Evolutionary conservation across 2,329 filamentous ascomycete genomes (phyloP).

Genomic region (Penicillium psychrosexuale): DNA sequence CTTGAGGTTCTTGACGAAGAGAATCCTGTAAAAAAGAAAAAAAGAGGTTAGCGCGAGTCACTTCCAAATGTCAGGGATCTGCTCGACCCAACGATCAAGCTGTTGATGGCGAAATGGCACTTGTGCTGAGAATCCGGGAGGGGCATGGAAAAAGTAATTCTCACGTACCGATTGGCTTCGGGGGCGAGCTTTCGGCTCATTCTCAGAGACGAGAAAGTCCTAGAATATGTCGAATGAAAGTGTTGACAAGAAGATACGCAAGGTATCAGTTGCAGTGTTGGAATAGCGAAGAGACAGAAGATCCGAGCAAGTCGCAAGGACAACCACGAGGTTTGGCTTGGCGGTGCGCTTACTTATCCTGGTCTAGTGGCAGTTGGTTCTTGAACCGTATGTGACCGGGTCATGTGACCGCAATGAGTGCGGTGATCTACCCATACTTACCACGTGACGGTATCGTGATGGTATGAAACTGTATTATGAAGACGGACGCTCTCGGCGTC

Average conservation of each 20-base stretch:
- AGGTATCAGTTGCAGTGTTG: constrained; percentile 21
- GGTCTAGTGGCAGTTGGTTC: constrained; percentile 13
- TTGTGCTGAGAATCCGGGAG: constrained; percentile 17
- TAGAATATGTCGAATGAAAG: constrained; percentile 18
- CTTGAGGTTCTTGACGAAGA: constrained; percentile 99
- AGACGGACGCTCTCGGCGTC: constrained; percentile 2
- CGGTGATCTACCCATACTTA: background rate
- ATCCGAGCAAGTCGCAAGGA: constrained; percentile 23
- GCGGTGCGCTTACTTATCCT: constrained; percentile 16
- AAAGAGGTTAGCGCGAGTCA: constrained; percentile 6
- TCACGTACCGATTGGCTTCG: constrained; percentile 92
- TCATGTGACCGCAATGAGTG: background rate
- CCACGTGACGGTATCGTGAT: constrained; percentile 2
- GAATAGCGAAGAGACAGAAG: constrained; percentile 22
- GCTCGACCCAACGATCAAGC: background rate
- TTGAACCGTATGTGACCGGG: constrained; percentile 1
- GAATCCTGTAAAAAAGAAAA: constrained; percentile 63
- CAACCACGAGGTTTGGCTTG: constrained; percentile 29
- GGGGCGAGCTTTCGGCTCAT: constrained; percentile 78
- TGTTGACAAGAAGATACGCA: constrained; percentile 26
- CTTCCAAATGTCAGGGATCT: background rate
- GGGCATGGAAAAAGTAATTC: constrained; percentile 27
- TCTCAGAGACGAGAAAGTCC: constrained; percentile 30
- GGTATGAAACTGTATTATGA: constrained; percentile 4
- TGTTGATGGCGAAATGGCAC: constrained; percentile 13